phyloP scores from a whole-genome alignment of 345 rosid genomes.

The Salix arbutifolia region DNA sequence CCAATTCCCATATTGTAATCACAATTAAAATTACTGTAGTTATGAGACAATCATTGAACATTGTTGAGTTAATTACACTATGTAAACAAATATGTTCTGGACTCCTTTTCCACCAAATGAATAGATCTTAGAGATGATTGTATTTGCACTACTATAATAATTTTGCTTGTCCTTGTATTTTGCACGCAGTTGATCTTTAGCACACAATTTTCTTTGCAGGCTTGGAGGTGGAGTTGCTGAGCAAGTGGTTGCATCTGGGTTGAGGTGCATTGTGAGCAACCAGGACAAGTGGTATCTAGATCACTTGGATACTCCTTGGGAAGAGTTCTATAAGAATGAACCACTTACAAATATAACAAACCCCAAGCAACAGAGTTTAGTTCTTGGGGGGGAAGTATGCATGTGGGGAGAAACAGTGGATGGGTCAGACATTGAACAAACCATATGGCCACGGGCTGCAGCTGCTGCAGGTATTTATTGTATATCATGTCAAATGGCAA shows the following conservation, averaged over 20 bases:
- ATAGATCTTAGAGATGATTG: too few species aligned
- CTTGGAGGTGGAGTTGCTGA: constrained; percentile 63
- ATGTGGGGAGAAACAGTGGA: constrained; percentile 66
- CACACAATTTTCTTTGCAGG: constrained; percentile 35
- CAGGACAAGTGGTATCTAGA: constrained; percentile 74
- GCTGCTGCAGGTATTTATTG: constrained; percentile 64
- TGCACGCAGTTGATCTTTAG: neutral
- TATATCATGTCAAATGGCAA: neutral
- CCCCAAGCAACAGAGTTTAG: constrained; percentile 40
- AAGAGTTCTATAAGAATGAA: constrained; percentile 53
- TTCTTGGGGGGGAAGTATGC: constrained; percentile 77
- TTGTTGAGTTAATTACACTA: too few species aligned
- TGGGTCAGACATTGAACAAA: constrained; percentile 64
- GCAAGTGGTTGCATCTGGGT: constrained; percentile 51
- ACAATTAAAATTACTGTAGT: too few species aligned
- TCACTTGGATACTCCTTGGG: constrained; percentile 56
- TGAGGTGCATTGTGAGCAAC: constrained; percentile 73
- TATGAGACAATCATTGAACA: too few species aligned
- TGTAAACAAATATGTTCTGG: neutral
- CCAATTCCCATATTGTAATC: too few species aligned
- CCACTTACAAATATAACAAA: constrained; percentile 48
- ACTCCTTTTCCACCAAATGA: neutral
- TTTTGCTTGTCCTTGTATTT: neutral
- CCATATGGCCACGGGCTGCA: constrained; percentile 84
- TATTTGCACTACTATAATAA: neutral